Base-by-base conservation (phyloP, 257 asterid genomes). In the Ehretia macrophylla region DNA sequence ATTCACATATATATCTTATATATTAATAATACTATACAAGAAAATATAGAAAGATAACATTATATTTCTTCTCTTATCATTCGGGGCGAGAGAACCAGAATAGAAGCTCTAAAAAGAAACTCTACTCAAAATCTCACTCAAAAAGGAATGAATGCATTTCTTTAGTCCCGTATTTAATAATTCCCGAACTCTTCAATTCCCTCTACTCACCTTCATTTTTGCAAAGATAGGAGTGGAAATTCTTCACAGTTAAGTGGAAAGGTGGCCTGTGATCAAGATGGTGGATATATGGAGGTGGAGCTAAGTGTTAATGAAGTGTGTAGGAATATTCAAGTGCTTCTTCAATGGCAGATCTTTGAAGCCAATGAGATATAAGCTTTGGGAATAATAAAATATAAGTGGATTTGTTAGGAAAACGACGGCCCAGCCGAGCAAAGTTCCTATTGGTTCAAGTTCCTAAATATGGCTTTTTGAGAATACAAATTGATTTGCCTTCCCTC, bases 291-390 rank as follows among this genome's bases (percentile, higher is more conserved):
- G n/a, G 16, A 14, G 16, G 44, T 8, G 22, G 59, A 3, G 32
- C 14, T 10, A 38, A 20, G 21, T 21, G 23, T 6, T 5, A 49
- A 35, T 35, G 23, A 11, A 14, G 23, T 16, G 56, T 16, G 8
- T 35, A 3, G 16, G 16, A 42, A 42, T 11, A 2, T 42, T 42
- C 14, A 11, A 42, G 47, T 42, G 47, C 16, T 42, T 3, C 38
- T 14, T 40, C 9, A 68, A 64, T 66, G 75, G 79, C 65, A 77
- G 80, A 77, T 74, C 78, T 42, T 75, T 77, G 81, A 70, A 81
- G 81, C 88, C 91, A 85, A 81, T 75, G 75, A 79, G 77, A 70
- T 63, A 60, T 73, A 71, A 79, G 78, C 71, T 71, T 69, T 78
- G 78, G 86, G 67, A 71, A 38, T 63, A 51, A 62, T 69, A 70